Conservation (phyloP, 495 filamentous ascomycete genomes). For the Ramalina peruviana region DNA sequence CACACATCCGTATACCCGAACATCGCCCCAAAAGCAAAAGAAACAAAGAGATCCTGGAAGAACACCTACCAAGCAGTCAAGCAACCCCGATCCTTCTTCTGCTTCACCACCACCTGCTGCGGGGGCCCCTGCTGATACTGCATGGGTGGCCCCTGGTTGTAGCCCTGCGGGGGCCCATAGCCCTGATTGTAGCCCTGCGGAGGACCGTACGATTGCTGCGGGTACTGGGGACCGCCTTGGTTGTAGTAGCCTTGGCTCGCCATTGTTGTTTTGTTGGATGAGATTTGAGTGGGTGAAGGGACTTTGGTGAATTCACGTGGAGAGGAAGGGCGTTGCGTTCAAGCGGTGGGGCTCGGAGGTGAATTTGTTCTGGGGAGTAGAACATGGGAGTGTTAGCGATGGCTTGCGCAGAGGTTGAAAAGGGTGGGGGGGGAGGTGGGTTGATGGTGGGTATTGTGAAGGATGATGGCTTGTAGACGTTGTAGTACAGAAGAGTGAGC, state of each 20-base stretch:
- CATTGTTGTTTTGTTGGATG: conserved; percentile 18
- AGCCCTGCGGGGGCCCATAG: conserved; percentile 25
- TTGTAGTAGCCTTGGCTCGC: conserved; percentile 34
- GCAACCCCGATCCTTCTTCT: conserved; percentile 44
- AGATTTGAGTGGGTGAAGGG: too few species aligned
- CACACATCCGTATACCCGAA: neutral
- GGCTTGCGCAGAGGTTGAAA: too few species aligned
- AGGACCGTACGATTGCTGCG: conserved; percentile 21
- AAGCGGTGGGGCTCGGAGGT: too few species aligned
- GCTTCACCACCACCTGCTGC: conserved; percentile 28
- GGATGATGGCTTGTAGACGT: too few species aligned
- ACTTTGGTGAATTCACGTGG: too few species aligned
- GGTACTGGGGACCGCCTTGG: conserved; percentile 21
- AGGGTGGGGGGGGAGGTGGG: too few species aligned
- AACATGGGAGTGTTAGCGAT: too few species aligned
- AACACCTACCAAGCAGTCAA: conserved; percentile 42
- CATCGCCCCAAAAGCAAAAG: neutral
- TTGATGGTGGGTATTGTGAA: too few species aligned
- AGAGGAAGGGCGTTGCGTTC: too few species aligned
- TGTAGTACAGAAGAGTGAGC: too few species aligned
- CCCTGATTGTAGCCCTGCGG: conserved; percentile 14
- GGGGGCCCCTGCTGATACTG: conserved; percentile 49
- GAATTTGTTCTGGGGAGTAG: too few species aligned
- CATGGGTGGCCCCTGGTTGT: conserved; percentile 32
- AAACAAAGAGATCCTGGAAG: neutral